These are phyloP conservation scores for Xylaria cubensis DNA, from an alignment of 495 filamentous ascomycete genomes.

Conservation along the genomic window DNA sequence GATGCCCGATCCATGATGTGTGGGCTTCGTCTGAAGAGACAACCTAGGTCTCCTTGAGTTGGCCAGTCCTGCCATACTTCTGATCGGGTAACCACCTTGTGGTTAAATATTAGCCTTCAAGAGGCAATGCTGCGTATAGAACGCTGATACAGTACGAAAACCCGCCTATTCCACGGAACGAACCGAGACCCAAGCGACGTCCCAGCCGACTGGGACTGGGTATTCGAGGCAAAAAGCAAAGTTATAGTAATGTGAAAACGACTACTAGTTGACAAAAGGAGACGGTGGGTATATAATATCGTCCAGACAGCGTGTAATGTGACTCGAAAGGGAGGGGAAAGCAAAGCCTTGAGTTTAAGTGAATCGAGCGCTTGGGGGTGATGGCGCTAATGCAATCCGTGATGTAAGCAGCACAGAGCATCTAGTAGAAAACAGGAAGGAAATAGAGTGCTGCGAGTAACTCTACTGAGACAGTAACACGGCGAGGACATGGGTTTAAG, in stretches of 20 bases:
- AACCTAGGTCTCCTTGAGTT: slow-evolving; percentile 72
- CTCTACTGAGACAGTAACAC: slow-evolving; percentile 39
- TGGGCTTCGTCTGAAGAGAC: slow-evolving; percentile 72
- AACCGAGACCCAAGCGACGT: slow-evolving; percentile 25
- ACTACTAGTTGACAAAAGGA: slow-evolving; percentile 23
- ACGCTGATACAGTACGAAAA: not conserved
- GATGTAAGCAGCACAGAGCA: slow-evolving; percentile 33
- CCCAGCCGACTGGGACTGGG: slow-evolving; percentile 27
- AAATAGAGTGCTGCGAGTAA: slow-evolving; percentile 28
- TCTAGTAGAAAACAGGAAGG: slow-evolving; percentile 36
- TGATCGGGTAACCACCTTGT: not conserved
- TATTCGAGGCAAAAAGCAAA: slow-evolving; percentile 25
- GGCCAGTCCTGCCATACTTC: slow-evolving; percentile 31
- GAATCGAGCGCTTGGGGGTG: slow-evolving; percentile 30
- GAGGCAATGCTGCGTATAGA: slow-evolving; percentile 8
- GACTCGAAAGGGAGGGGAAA: slow-evolving; percentile 22
- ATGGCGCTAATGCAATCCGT: slow-evolving; percentile 35
- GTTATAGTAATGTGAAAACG: slow-evolving; percentile 20
- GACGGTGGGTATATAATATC: slow-evolving; percentile 36
- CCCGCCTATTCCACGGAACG: not conserved
- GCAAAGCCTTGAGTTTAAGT: not conserved
- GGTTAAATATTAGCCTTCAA: not conserved
- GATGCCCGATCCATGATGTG: slow-evolving; percentile 36
- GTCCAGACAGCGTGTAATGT: not conserved
- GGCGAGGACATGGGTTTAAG: slow-evolving; percentile 25